Base-by-base conservation (phyloP, 495 filamentous ascomycete genomes). In the Aspergillus campestris region DNA sequence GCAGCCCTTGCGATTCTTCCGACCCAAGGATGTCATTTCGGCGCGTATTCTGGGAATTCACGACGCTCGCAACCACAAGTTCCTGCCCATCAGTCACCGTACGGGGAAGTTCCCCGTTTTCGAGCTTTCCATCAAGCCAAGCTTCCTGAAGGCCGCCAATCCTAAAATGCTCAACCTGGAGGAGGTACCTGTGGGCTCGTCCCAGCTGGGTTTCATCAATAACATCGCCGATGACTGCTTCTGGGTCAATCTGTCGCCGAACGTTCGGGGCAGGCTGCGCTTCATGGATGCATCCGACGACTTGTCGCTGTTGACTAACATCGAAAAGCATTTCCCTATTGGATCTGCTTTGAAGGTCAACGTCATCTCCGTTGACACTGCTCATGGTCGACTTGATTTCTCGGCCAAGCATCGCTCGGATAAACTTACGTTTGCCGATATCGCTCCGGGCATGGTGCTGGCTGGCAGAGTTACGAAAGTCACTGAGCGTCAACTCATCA, bases 191-290 rank as follows among this genome's bases (percentile, higher is more conserved):
- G 68, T 73, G 36, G 90, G 84, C 31, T 81, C 82, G 8, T 77
- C 66, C 0, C 82, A 80, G 66, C 66, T 90, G 39, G 89, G 80
- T 3, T 96, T 90, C 58, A 75, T 98, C 59, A 98, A 97, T 67
- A 95, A 95, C 51, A 64, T 90, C 42, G 72, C 78, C 10, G 74
- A 84, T 31, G 78, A 83, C 42, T 85, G 77, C 50, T 69, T 92
- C 14, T 97, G 90, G 91, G 81, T 91, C 38, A 95, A 86, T 57
- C 62, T 97, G 24, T 86, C 90, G 4, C 89, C 92, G n/a, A 89
- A 84, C 51, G 82, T 98, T 27, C 82, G 89, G 11, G 92, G 92
- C 47, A 74, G 89, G 40, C 77, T 98, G 38, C 78, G 75, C 33
- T 72, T 80, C 39, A 77, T 92, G 57, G 88, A 96, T 65, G 77